Evolutionary conservation across 2,329 filamentous ascomycete genomes (phyloP).

Genomic region (Penicillium hordei): DNA sequence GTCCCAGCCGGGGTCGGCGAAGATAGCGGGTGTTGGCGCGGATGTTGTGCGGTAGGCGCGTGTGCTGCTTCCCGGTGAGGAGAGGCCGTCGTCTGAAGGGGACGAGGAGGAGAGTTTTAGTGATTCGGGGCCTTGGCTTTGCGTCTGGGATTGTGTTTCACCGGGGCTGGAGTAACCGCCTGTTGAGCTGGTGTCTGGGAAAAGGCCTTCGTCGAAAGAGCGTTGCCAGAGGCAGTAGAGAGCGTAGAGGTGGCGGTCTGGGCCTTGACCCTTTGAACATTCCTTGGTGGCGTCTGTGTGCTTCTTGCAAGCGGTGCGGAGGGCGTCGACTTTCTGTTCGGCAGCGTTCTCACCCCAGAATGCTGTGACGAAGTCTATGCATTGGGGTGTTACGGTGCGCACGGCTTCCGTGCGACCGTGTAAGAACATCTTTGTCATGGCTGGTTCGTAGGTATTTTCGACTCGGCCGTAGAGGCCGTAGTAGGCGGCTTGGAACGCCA

Average conservation of each 20-base stretch:
- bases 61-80: conserved; percentile 51
- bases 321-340: conserved; percentile 78
- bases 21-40: conserved; percentile 67
- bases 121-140: conserved; percentile 21
- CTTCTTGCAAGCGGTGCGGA: conserved; percentile 78
- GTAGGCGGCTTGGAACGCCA: conserved; percentile 98
- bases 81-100: conserved; percentile 39
- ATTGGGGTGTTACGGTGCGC: conserved; percentile 77
- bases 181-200: conserved; percentile 53
- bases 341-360: conserved; percentile 93
- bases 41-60: conserved; percentile 49
- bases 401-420: conserved; percentile 95
- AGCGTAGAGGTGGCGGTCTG: conserved; percentile 90
- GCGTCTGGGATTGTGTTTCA: conserved; percentile 22
- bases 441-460: conserved; percentile 95
- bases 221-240: conserved; percentile 95
- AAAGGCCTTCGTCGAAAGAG: conserved; percentile 70
- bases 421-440: conserved; percentile 93
- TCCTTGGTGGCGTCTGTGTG: conserved; percentile 78
- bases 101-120: conserved; percentile 30
- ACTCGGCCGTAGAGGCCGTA: conserved; percentile 93
- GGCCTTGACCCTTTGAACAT: conserved; percentile 85
- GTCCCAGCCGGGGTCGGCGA: conserved; percentile 88
- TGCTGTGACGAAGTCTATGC: conserved; percentile 82
- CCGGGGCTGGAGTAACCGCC: conserved; percentile 65